These are phyloP conservation scores for Boletus pseudo-olivaceus DNA, from an alignment of 768 basidiomycete species.

Conservation along the genomic window DNA sequence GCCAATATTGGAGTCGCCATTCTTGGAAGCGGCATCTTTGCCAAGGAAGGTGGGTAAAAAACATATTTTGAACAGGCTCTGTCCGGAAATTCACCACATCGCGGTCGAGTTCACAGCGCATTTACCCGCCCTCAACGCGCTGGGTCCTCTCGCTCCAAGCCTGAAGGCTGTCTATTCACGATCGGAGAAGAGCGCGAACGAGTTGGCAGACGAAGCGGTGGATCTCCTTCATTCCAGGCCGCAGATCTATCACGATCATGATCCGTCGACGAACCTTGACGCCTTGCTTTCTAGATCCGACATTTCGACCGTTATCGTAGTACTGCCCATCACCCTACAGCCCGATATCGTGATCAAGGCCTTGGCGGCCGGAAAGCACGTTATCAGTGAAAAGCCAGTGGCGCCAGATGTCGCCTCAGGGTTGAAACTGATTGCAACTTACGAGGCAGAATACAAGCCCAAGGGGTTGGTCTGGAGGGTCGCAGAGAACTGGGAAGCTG, in stretches of 20 bases:
- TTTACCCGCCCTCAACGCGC: constrained; percentile 64
- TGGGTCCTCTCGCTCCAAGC: constrained; percentile 43
- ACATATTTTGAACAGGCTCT: constrained; percentile 1
- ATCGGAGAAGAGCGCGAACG: constrained; percentile 56
- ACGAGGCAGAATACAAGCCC: constrained; percentile 59
- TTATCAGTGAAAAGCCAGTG: constrained; percentile 86
- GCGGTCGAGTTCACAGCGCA: constrained; percentile 50
- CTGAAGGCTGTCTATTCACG: constrained; percentile 80
- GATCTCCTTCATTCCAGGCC: constrained; percentile 39
- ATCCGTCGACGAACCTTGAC: constrained; percentile 46
- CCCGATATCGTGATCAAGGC: constrained; percentile 63
- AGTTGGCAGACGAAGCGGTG: constrained; percentile 48
- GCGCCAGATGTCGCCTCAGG: constrained; percentile 67
- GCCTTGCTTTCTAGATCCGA: constrained; percentile 65
- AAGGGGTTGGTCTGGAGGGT: constrained; percentile 77
- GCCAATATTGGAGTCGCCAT: constrained; percentile 60
- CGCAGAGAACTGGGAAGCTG: constrained; percentile 74
- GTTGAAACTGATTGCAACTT: constrained; percentile 59
- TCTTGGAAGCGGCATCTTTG: constrained; percentile 79
- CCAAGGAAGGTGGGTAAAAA: constrained; percentile 57
- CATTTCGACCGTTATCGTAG: constrained; percentile 69
- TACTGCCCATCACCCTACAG: constrained; percentile 73
- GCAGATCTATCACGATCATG: constrained; percentile 55
- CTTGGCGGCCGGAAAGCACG: constrained; percentile 78
- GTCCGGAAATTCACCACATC: constrained; percentile 22